Base-by-base conservation (phyloP, 2,329 filamentous ascomycete genomes). In the Tolypocladium ovalisporum region DNA sequence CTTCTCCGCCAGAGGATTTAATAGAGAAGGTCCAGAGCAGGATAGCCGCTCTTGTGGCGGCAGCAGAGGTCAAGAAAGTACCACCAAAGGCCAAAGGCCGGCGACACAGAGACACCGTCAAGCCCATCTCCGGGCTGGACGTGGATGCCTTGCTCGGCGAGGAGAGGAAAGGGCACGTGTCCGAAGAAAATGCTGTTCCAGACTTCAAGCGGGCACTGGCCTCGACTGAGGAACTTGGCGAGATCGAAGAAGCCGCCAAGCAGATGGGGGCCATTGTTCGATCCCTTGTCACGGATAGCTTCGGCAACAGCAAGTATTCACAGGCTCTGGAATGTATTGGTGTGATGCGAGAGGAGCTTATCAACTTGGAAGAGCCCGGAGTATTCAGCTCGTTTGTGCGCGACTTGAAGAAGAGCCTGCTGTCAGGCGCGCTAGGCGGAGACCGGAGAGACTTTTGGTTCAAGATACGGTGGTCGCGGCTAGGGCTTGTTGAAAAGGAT, bases 71-170 rank as follows among this genome's bases (percentile, higher is more conserved):
- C 59, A 96, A 97, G 75, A 90, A 90, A 76, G 90, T 96, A 0
- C 89, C 90, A 9, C 85, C 87, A 0, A 94, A 91, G 70, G 81
- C 80, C 44, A 90, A 90, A 70, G 86, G 88, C 39, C 86, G 85
- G 60, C 87, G 87, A 66, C 79, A 80, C 51, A 82, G 83, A 62
- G 85, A 95, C 35, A 73, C 80, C 1, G 81, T 87, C 58, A 93
- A 93, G 65, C 94, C 94, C 0, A 82, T 96, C 10, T 97, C 93
- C 0, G 92, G 92, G 24, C 85, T 99, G 44, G 89, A 97, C 65
- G 81, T 97, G 42, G 88, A 92, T 59, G 85, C 84, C 5, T 82
- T 97, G 2, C 83, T 97, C n/a, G 80, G 81, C 52, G 82, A 79
- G 52, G 74, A 73, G 34, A 72, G 71, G 60, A 75, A 73, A 57